Conservation (phyloP, 2,329 filamentous ascomycete species). For the Aspergillus vadensis region DNA sequence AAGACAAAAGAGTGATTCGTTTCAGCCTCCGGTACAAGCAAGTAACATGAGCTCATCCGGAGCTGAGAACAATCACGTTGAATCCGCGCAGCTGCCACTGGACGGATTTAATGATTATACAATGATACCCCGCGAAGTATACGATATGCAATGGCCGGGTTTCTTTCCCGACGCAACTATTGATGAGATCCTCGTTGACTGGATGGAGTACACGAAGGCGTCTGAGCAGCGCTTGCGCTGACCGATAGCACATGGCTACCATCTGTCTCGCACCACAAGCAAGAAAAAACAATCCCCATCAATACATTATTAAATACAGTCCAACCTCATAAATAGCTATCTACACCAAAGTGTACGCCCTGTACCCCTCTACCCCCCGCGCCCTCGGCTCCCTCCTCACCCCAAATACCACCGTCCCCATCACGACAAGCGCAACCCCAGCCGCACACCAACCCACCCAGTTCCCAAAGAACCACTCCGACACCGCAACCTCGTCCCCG, state of each 20-base stretch:
- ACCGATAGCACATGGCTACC: too few relatives aligned
- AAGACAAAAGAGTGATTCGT: neutral
- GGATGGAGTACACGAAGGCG: neutral
- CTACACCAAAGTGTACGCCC: too few relatives aligned
- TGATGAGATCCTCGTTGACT: slow-evolving; percentile 10
- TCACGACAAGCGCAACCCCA: neutral
- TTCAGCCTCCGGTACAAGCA: neutral
- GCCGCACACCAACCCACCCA: neutral
- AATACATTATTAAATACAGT: neutral
- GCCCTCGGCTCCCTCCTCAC: neutral
- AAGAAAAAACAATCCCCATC: neutral
- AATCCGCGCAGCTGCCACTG: neutral
- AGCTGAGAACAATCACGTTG: neutral
- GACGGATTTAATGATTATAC: neutral
- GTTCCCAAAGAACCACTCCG: neutral
- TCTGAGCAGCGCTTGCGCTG: neutral
- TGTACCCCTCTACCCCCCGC: neutral
- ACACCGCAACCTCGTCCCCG: neutral
- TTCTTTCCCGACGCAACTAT: neutral
- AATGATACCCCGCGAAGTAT: neutral
- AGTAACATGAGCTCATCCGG: neutral
- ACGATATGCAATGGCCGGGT: neutral
- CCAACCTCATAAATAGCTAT: too few relatives aligned
- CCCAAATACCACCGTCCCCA: neutral
- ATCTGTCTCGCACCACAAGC: too few relatives aligned